Percentiles rank a stretch among this genome's conserved stretches.
Evolutionary conservation across 352 stramenopile species (phyloP).

Genomic region (Phytophthora pistaciae): DNA sequence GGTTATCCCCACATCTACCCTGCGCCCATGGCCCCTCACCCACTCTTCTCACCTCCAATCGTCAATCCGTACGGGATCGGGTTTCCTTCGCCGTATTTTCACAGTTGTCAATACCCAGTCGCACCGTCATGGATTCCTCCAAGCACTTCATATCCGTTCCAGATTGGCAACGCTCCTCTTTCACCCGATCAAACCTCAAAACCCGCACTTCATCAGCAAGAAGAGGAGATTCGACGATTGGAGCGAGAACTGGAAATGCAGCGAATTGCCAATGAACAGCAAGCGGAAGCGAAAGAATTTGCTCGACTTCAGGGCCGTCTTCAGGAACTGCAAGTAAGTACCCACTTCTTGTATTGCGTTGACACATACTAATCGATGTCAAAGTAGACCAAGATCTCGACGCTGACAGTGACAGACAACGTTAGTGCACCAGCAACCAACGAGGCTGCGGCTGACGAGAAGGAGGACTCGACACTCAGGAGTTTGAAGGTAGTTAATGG

Average conservation of each 20-base stretch:
- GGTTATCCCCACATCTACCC: conserved; percentile 15
- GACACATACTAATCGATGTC: conserved; percentile 22
- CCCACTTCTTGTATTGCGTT: conserved; percentile 5
- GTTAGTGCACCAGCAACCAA: background rate
- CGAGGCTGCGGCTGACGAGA: conserved; percentile 18
- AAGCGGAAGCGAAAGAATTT: conserved; percentile 37
- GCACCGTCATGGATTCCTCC: conserved; percentile 17
- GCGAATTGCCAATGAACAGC: conserved; percentile 18
- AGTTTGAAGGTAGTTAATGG: conserved; percentile 46
- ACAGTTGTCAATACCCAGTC: conserved; percentile 10
- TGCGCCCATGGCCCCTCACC: conserved; percentile 3
- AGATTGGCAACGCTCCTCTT: conserved; percentile 1
- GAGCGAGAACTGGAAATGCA: conserved; percentile 38
- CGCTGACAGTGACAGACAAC: conserved; percentile 24
- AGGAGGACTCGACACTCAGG: conserved; percentile 35
- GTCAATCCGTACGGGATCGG: conserved; percentile 26
- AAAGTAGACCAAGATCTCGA: conserved; percentile 45
- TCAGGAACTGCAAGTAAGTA: conserved; percentile 36
- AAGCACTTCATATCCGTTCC: conserved; percentile 6
- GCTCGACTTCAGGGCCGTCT: conserved; percentile 29
- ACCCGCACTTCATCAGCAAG: conserved; percentile 23
- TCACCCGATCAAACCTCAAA: conserved; percentile 11
- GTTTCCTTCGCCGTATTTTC: conserved; percentile 24
- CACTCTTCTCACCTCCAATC: conserved; percentile 11
- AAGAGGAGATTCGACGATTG: conserved; percentile 35